phyloP scores from a whole-genome alignment of 108 stramenopile species.

The Pseudonitzschia pungens region DNA sequence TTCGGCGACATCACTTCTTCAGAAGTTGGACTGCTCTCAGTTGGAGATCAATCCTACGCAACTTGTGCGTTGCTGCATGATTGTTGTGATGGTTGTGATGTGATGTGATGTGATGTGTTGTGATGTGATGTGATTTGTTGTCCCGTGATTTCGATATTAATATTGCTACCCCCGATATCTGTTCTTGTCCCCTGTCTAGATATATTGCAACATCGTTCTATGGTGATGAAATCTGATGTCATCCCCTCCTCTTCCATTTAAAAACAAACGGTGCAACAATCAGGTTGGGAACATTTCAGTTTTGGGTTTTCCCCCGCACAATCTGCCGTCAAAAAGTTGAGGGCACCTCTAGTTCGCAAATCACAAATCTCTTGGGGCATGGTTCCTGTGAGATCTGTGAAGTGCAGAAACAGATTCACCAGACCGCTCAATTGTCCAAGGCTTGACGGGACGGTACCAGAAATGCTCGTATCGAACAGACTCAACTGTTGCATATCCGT shows the following conservation, averaged over 20 bases:
- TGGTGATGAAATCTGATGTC: neutral
- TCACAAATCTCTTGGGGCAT: slow-evolving; percentile 49
- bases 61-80: no score
- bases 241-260: neutral
- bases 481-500: slow-evolving; percentile 21
- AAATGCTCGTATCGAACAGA: slow-evolving; percentile 35
- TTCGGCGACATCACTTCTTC: no score
- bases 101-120: no score
- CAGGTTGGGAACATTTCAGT: slow-evolving; percentile 23
- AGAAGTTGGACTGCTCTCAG: no score
- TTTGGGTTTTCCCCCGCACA: slow-evolving; percentile 32
- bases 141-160: no score
- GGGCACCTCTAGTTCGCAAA: slow-evolving; percentile 19
- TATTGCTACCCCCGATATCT: no score
- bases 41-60: no score
- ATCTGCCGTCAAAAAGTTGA: slow-evolving; percentile 29
- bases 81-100: no score
- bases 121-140: no score
- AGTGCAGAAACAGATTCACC: slow-evolving; percentile 30
- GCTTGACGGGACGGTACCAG: slow-evolving; percentile 36
- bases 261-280: slow-evolving; percentile 41
- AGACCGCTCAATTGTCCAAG: slow-evolving; percentile 32
- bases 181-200: no score
- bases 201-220: neutral
- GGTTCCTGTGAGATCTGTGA: slow-evolving; percentile 32